Base-by-base conservation (phyloP, 345 rosid genomes). In the Anastatica hierochuntica region DNA sequence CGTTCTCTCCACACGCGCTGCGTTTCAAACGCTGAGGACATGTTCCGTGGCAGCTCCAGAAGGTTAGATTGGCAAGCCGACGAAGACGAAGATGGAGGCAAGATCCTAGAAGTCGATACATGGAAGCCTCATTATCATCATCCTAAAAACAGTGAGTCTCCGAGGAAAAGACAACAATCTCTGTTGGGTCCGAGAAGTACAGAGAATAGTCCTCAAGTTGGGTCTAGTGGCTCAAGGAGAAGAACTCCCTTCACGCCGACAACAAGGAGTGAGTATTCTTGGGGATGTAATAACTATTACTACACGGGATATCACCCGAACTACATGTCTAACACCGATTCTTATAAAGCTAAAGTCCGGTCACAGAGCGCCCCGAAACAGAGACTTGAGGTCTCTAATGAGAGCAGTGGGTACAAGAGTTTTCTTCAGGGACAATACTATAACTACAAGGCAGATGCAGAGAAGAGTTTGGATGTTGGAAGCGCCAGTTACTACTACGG, bases 291-390 rank as follows among this genome's bases (percentile, higher is more conserved):
- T 16, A 80, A 67, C 46, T 45, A 58, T 45, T 79, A 83, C 76
- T 77, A 83, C 72, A 58, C 83, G 0, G 80, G 80, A 46, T 67
- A 74, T 48, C 67, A 62, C 21, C 97, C 95, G 3, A 94, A 82
- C 70, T 88, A 83, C 76, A 88, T 92, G 98, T 67, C 86, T 8
- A 71, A 79, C 72, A 88, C 98, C 0, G 94, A 92, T 62, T 88
- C 98, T 38, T 83, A 84, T 11, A 77, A 64, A 50, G 98, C 92
- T 6, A 82, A 80, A 81, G 79, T 77, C 13, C 74, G 96, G 70
- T 88, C 96, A 14, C 94, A 83, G 33, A 92, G 98, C 65, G 90
- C 88, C 21, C 96, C 95, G 0, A 79, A 84, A 79, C 96, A 85
- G 78, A 77, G 98, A 72, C 57, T 81, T 5, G 95, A 81, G 61